These are phyloP conservation scores for Metschnikowia rubicola DNA, from an alignment of 805 yeast species.

Conservation along the genomic window DNA sequence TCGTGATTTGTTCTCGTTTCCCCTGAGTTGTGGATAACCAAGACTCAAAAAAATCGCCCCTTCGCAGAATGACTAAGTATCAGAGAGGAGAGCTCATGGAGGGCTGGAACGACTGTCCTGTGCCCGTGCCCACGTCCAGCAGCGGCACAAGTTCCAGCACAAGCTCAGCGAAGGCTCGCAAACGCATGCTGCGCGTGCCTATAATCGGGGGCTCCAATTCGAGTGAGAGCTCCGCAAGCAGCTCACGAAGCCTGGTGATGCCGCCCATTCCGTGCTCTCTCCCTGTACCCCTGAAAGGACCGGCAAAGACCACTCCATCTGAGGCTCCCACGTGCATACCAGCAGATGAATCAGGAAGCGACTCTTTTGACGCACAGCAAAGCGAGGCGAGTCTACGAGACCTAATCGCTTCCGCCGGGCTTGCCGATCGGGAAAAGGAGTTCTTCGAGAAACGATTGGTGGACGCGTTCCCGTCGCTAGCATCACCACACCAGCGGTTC, in stretches of 20 bases:
- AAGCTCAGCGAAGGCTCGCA: constrained; percentile 7
- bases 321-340: background rate
- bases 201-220: constrained; percentile 1
- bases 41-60: no score
- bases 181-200: constrained; percentile 11
- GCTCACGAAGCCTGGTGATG: constrained; percentile 6
- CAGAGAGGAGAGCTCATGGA: constrained; percentile 38
- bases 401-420: background rate
- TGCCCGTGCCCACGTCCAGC: constrained; percentile 20
- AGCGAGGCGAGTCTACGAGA: constrained; percentile 10
- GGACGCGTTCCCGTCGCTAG: constrained; percentile 10
- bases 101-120: constrained; percentile 67
- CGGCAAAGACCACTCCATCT: background rate
- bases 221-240: constrained; percentile 2
- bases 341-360: background rate
- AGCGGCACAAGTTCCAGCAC: constrained; percentile 5
- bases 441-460: constrained; percentile 10
- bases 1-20: no score
- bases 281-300: background rate
- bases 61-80: constrained; percentile 24
- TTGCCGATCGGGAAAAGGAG: constrained; percentile 8
- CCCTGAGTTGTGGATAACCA: no score
- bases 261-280: constrained; percentile 1
- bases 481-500: constrained; percentile 10
- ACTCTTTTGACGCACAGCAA: background rate